Percentiles rank a stretch among this genome's conserved stretches.
These are phyloP conservation scores for Cutaneotrichosporon sp. DNA, from an alignment of 1,284 basidiomycete genomes.

Conservation along the genomic window DNA sequence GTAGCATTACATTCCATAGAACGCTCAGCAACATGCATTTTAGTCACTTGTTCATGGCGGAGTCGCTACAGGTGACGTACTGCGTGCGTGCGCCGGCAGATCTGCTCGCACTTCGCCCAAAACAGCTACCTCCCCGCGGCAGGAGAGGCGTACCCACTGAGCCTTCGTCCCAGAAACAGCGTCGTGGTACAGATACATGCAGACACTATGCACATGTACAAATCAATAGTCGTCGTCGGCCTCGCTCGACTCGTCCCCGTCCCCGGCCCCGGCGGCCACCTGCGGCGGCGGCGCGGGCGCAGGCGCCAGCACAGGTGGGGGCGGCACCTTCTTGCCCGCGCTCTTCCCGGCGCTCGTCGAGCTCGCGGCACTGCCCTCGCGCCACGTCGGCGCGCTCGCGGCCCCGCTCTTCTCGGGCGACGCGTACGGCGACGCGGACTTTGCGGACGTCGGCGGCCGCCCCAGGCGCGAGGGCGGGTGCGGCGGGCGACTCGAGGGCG, in stretches of 20 bases:
- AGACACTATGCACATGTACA: background rate
- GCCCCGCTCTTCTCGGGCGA: conserved; percentile 10
- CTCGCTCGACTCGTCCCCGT: conserved; percentile 22
- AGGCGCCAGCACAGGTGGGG: too few relatives aligned
- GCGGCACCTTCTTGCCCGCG: conserved; percentile 1
- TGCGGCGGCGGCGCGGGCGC: background rate
- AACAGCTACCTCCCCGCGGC: too few relatives aligned
- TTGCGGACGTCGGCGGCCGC: conserved; percentile 18
- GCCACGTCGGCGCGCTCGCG: conserved; percentile 2
- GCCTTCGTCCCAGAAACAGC: too few relatives aligned
- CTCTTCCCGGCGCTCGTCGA: background rate
- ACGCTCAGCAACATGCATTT: background rate
- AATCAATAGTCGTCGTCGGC: conserved; percentile 25
- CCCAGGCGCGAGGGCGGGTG: conserved; percentile 18
- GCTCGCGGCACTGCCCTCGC: conserved; percentile 6
- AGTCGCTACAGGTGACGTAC: too few relatives aligned
- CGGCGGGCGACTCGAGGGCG: conserved; percentile 17
- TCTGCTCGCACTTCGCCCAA: too few relatives aligned
- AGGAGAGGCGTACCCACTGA: too few relatives aligned
- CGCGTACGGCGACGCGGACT: conserved; percentile 13
- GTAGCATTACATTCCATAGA: conserved; percentile 2
- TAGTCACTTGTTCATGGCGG: background rate
- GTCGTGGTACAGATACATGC: background rate
- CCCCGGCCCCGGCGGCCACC: background rate
- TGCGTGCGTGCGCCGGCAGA: too few relatives aligned